Base-by-base conservation (phyloP, 352 stramenopile genomes). In the Globisporangium lucens region DNA sequence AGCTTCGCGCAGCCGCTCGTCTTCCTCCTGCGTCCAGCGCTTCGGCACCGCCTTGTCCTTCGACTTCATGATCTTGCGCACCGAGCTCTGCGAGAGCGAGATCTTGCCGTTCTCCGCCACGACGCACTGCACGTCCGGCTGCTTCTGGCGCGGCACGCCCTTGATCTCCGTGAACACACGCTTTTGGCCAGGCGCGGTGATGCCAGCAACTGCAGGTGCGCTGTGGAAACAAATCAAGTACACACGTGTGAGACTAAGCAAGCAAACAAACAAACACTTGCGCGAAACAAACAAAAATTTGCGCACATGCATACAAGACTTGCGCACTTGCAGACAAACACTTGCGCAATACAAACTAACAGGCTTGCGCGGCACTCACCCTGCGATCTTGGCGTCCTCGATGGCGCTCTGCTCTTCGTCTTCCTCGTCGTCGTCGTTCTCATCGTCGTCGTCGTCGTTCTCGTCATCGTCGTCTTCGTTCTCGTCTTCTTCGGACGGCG, bases 121-220 rank as follows among this genome's bases (percentile, higher is more conserved):
- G 22, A 80, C 65, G 68, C 70, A 77, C 64, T 78, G 68, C 58
- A 92, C 85, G 60, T 94, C 85, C 24, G 89, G 84, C 63, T 94
- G 83, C 67, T 93, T 94, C 71, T 94, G 85, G 1, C 85, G 80
- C 4, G 85, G 85, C 56, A 92, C 78, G 67, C 85, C 85, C 69
- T 93, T 93, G 76, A 94, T 94, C 72, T 94, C 84, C 15, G 82
- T 94, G 66, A 83, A 92, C 57, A 90, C 82, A 56, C 85, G 85
- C 69, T 93, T 93, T 46, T 74, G 89, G n/a, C 79, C 80, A 4
- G 36, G 57, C 9, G 49, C 38, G 1, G 46, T 15, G 41, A 61
- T 56, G 57, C 56, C 33, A 29, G 60, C 63, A 8, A 51, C 6
- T 17, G 43, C 15, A 22, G 67, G 43, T 33, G 30, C 56, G 27